Conservation (phyloP, 78 protist species). For the Dictyostelium capitatum region DNA sequence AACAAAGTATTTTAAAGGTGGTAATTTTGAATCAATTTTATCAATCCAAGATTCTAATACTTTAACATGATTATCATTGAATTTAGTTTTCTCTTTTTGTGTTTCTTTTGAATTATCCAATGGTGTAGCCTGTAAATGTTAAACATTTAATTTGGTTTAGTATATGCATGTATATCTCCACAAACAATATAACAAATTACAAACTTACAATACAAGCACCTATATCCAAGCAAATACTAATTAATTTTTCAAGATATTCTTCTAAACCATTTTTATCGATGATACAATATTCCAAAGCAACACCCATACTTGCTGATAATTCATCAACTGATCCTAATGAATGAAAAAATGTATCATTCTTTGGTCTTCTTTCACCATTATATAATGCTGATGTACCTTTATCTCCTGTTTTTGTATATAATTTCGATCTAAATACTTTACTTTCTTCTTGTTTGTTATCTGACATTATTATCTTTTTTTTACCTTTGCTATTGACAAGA, state of each 20-base stretch:
- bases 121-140: conserved; percentile 93
- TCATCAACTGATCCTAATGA: conserved; percentile 93
- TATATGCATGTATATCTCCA: no score
- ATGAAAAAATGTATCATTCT: conserved; percentile 88
- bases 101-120: background rate
- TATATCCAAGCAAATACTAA: conserved; percentile 8
- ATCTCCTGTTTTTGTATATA: conserved; percentile 83
- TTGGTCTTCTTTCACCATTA: conserved; percentile 90
- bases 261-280: conserved; percentile 21
- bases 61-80: conserved; percentile 45
- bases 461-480: conserved; percentile 28
- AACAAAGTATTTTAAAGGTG: conserved; percentile 91
- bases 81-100: conserved; percentile 27
- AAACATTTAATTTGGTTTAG: no score
- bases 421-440: background rate
- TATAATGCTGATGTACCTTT: conserved; percentile 83
- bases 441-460: background rate
- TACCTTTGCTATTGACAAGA: no score
- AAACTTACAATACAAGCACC: conserved; percentile 41
- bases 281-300: conserved; percentile 37
- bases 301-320: conserved; percentile 63
- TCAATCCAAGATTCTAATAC: conserved; percentile 94
- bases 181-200: no score
- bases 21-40: conserved; percentile 86
- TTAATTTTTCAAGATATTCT: conserved; percentile 2